These are phyloP conservation scores for Gryganskiella cystojenkinii DNA, from an alignment of 192 early-diverging fungal genomes.

Conservation along the genomic window DNA sequence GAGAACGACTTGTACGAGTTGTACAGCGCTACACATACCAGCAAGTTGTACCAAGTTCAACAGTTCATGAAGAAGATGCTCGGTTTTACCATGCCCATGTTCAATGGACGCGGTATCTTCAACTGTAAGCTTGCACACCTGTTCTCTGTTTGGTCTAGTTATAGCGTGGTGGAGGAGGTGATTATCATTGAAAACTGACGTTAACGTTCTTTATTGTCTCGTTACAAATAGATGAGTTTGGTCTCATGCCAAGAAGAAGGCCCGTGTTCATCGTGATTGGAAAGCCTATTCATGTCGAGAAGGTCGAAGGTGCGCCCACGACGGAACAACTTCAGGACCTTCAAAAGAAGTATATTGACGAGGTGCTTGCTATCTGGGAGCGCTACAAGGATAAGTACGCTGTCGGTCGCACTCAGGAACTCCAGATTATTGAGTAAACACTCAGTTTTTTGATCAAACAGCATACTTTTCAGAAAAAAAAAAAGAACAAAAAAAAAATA, in stretches of 20 bases:
- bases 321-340: conserved; percentile 66
- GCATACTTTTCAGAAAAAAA: no score
- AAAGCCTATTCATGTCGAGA: conserved; percentile 68
- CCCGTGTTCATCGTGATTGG: conserved; percentile 63
- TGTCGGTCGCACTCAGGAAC: conserved; percentile 68
- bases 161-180: not conserved
- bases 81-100: conserved; percentile 81
- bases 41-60: conserved; percentile 77
- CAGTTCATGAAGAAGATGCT: conserved; percentile 71
- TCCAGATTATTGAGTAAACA: conserved; percentile 72
- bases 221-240: conserved; percentile 59
- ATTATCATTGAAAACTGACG: not conserved
- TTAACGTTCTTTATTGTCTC: not conserved
- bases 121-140: conserved; percentile 75
- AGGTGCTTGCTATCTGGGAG: conserved; percentile 69
- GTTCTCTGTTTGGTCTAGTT: not conserved
- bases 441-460: not conserved
- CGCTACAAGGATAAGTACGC: conserved; percentile 80
- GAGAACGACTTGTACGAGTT: conserved; percentile 94
- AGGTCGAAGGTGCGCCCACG: conserved; percentile 64
- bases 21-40: conserved; percentile 72
- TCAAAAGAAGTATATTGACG: conserved; percentile 77
- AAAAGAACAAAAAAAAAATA: no score
- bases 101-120: conserved; percentile 90
- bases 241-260: conserved; percentile 62